These are phyloP conservation scores for Mycena citricolor DNA, from an alignment of 1,284 basidiomycete species.

Conservation along the genomic window DNA sequence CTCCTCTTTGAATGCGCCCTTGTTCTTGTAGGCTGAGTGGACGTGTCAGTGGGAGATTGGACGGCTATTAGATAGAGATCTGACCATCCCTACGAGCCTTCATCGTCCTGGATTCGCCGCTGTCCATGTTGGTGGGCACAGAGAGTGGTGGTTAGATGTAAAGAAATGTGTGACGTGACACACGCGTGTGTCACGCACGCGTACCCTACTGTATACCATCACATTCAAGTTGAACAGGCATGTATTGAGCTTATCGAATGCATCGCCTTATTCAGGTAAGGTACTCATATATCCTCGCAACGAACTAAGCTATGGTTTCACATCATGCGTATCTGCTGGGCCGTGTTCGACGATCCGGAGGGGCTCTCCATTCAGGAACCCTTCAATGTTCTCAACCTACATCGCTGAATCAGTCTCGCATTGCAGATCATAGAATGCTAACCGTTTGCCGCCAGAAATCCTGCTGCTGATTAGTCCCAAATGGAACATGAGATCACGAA, in stretches of 20 bases:
- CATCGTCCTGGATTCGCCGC: conserved; percentile 61
- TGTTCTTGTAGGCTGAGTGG: conserved; percentile 63
- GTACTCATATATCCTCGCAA: no score
- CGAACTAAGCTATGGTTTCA: no score
- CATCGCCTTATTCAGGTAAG: no score
- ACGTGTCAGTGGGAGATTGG: conserved; percentile 27
- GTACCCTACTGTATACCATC: background rate
- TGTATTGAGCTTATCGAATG: no score
- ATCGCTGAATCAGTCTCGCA: no score
- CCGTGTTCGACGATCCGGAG: background rate
- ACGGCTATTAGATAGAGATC: conserved; percentile 19
- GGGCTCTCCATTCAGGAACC: conserved; percentile 41
- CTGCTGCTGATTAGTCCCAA: conserved; percentile 25
- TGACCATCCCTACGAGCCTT: conserved; percentile 68
- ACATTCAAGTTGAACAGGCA: no score
- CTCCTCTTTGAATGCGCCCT: conserved; percentile 81
- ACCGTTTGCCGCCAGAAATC: conserved; percentile 43
- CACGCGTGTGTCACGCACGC: conserved; percentile 25
- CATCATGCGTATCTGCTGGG: no score
- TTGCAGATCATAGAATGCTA: no score
- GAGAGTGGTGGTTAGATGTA: conserved; percentile 4
- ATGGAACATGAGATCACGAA: background rate
- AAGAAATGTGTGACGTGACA: conserved; percentile 27
- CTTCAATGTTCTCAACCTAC: conserved; percentile 56
- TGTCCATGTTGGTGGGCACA: conserved; percentile 25